phyloP scores from a whole-genome alignment of 1,284 basidiomycete species.

The Ceratobasidium sp. region DNA sequence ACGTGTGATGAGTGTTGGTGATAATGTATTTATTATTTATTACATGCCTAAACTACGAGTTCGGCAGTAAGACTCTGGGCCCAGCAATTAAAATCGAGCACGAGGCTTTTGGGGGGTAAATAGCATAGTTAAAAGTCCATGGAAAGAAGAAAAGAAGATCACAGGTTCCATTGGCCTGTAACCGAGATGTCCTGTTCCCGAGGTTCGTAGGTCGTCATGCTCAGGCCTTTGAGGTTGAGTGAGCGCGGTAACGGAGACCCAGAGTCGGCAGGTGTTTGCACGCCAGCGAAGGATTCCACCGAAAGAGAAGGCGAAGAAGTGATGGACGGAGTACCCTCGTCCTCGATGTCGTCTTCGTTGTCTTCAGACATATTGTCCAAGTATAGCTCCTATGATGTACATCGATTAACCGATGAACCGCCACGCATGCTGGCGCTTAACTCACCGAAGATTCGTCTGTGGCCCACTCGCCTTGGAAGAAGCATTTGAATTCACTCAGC shows the following conservation, averaged over 20 bases:
- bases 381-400: constrained; percentile 13
- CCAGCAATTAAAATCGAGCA: constrained; percentile 37
- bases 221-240: constrained; percentile 18
- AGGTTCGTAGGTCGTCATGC: constrained; percentile 12
- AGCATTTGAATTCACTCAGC: constrained; percentile 25
- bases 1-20: constrained; percentile 12
- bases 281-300: constrained; percentile 33
- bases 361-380: constrained; percentile 8
- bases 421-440: constrained; percentile 19
- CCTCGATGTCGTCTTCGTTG: constrained; percentile 5
- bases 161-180: constrained; percentile 33
- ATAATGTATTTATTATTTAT: constrained; percentile 23
- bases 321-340: constrained; percentile 13
- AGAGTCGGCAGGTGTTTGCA: constrained; percentile 32
- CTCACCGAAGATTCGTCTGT: constrained; percentile 28
- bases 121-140: constrained; percentile 34
- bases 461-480: constrained; percentile 35
- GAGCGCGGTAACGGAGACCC: constrained; percentile 27
- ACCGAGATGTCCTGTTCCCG: constrained; percentile 21
- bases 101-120: constrained; percentile 27
- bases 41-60: constrained; percentile 23
- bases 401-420: neutral
- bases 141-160: constrained; percentile 20
- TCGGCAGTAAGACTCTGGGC: constrained; percentile 8
- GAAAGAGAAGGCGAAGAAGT: constrained; percentile 31